Conservation (phyloP, 2,329 filamentous ascomycete genomes). For the Cladophialophora bantiana region DNA sequence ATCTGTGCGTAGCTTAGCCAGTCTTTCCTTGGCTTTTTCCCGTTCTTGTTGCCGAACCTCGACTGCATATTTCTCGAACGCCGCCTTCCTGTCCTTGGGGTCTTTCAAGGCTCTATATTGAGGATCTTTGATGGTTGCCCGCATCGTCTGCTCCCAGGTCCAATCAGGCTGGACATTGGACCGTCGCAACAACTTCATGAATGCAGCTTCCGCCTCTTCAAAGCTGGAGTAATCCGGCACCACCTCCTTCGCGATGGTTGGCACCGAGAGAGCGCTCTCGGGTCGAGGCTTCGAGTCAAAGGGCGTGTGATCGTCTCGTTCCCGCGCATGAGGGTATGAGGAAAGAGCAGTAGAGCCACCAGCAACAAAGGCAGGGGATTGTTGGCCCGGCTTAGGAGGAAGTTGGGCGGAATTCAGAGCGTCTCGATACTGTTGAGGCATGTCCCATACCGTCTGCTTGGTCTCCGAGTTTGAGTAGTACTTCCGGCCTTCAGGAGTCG, state of each 20-base stretch:
- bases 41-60: constrained; percentile 92
- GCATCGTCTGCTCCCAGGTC: constrained; percentile 90
- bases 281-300: constrained; percentile 58
- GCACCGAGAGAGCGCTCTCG: constrained; percentile 52
- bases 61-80: constrained; percentile 93
- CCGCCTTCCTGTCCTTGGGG: constrained; percentile 84
- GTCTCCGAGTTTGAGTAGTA: constrained; percentile 97
- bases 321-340: constrained; percentile 49
- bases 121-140: constrained; percentile 83
- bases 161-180: constrained; percentile 88
- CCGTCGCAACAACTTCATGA: constrained; percentile 85
- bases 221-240: constrained; percentile 80
- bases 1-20: constrained; percentile 89
- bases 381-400: constrained; percentile 52
- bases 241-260: constrained; percentile 50
- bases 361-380: constrained; percentile 65
- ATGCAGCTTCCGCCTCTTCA: constrained; percentile 92
- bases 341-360: constrained; percentile 58
- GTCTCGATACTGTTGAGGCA: constrained; percentile 81
- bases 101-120: constrained; percentile 94
- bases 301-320: constrained; percentile 57
- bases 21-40: constrained; percentile 89
- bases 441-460: constrained; percentile 92
- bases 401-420: constrained; percentile 67
- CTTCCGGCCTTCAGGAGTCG: constrained; percentile 81